These are phyloP conservation scores for Botrytis tulipae DNA, from an alignment of 2,329 filamentous ascomycete genomes.

Conservation along the genomic window DNA sequence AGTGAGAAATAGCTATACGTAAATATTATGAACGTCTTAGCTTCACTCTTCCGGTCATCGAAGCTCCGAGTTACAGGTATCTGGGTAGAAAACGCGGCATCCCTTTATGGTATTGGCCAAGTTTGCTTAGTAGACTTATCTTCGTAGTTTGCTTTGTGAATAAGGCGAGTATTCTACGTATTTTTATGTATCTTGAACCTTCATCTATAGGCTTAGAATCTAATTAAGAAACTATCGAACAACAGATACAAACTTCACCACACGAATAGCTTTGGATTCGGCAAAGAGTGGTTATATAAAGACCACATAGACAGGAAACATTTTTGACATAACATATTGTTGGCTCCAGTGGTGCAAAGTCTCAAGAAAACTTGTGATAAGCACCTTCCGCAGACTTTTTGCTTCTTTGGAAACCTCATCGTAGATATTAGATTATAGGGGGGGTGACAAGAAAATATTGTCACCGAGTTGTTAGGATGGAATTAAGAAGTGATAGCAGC, in stretches of 20 bases:
- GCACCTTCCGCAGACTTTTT: not conserved
- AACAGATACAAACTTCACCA: not conserved
- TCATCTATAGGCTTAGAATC: rapidly evolving
- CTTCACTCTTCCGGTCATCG: not conserved
- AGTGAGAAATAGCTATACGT: not conserved
- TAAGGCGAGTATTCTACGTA: not conserved
- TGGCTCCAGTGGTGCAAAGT: not conserved
- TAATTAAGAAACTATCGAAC: not conserved
- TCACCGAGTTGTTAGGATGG: not conserved
- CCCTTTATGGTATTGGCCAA: not conserved
- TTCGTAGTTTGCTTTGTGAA: not conserved
- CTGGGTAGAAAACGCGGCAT: not conserved
- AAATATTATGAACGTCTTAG: not conserved
- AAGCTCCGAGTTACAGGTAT: not conserved
- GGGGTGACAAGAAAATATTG: not conserved
- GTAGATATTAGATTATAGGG: not conserved
- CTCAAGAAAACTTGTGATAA: not conserved
- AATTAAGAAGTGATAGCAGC: not conserved
- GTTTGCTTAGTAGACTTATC: too few species aligned
- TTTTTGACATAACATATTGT: not conserved
- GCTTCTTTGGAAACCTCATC: not conserved
- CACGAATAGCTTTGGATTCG: not conserved
- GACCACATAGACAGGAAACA: not conserved
- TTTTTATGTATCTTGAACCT: not conserved
- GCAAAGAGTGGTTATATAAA: not conserved